Base-by-base conservation (phyloP, 2,329 filamentous ascomycete species). In the Emmonsiellopsis sp. region DNA sequence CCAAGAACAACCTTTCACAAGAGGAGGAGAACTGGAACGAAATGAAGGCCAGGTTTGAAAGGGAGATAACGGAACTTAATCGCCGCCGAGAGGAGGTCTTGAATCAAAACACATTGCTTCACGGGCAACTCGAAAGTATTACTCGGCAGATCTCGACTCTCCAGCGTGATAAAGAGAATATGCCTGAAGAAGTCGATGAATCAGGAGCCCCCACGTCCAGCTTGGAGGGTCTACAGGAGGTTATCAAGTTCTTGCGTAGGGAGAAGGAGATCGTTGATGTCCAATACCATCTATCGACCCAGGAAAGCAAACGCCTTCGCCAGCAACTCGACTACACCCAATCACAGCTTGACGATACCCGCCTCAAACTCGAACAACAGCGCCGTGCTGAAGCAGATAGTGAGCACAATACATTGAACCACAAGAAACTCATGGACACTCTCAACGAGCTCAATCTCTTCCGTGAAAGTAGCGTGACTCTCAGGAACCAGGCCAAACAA, bases 181-280 rank as follows among this genome's bases (percentile, higher is more conserved):
- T 75, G 5, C 72, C 81, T 10, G 83, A 86, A 37, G 65, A 68
- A 32, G 70, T 73, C 33, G 74, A 74, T 10, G 64, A 68, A 13
- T 73, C 77, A 54, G 74, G 74, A 10, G 69, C 77, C 1, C 70
- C 78, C 13, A 71, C 77, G 6, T 72, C 80, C 4, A 83, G 81
- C 42, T 74, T 84, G 8, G 87, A 89, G 59, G 88, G 87, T 51
- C 80, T 95, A 8, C 87, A 93, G 57, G 92, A 97, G 63, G 82
- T 98, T 53, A 94, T 95, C 71, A 86, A 82, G 57, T 98, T 93
- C 68, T 76, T 98, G 56, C 86, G 92, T 45, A 86, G 89, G 42
- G 94, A 98, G 72, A 98, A 97, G 75, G 93, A 97, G 67, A 97
- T 98, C 59, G 80, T 96, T 7, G 92, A 98, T 62, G 88, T 96